Conservation (phyloP, 2,329 filamentous ascomycete species). For the Beauveria sp. region DNA sequence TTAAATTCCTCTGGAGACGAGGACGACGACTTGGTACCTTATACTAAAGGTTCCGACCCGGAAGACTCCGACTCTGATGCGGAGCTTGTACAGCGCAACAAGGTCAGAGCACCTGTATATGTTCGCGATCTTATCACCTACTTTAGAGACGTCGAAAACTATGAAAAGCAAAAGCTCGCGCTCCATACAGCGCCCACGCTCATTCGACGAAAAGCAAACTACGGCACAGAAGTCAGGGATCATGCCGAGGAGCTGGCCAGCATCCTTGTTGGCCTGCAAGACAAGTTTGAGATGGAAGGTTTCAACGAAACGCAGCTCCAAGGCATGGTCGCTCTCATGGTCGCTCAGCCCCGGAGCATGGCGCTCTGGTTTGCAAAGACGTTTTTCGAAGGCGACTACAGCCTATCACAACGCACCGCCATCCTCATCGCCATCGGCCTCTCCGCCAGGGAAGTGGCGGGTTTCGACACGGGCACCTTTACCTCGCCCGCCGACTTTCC, state of each 20-base stretch:
- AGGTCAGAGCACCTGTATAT: slow-evolving; percentile 79
- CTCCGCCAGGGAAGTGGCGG: slow-evolving; percentile 75
- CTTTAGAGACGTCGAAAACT: slow-evolving; percentile 72
- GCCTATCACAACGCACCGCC: slow-evolving; percentile 72
- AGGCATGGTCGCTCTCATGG: slow-evolving; percentile 72
- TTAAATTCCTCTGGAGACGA: slow-evolving; percentile 53
- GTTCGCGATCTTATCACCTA: slow-evolving; percentile 76
- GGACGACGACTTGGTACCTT: slow-evolving; percentile 64
- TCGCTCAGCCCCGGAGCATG: slow-evolving; percentile 69
- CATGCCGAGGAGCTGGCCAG: slow-evolving; percentile 76
- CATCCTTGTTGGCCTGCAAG: slow-evolving; percentile 70
- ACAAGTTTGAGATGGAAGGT: slow-evolving; percentile 73
- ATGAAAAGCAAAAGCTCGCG: slow-evolving; percentile 76
- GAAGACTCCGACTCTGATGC: slow-evolving; percentile 93
- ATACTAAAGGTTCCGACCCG: slow-evolving; percentile 78
- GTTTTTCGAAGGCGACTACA: slow-evolving; percentile 90
- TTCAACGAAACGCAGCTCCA: slow-evolving; percentile 73
- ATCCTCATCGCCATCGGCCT: slow-evolving; percentile 78
- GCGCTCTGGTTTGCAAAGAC: slow-evolving; percentile 76
- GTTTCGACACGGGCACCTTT: slow-evolving; percentile 55
- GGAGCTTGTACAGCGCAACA: slow-evolving; percentile 76
- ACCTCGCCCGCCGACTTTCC: slow-evolving; percentile 56
- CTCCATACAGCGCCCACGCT: slow-evolving; percentile 68
- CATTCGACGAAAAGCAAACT: slow-evolving; percentile 81
- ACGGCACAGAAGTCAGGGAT: slow-evolving; percentile 80